A percentile compares a stretch with the other conserved stretches of the same genome.
Evolutionary conservation across 1,139 yeast species (phyloP).

Genomic region (Spathaspora sp.): DNA sequence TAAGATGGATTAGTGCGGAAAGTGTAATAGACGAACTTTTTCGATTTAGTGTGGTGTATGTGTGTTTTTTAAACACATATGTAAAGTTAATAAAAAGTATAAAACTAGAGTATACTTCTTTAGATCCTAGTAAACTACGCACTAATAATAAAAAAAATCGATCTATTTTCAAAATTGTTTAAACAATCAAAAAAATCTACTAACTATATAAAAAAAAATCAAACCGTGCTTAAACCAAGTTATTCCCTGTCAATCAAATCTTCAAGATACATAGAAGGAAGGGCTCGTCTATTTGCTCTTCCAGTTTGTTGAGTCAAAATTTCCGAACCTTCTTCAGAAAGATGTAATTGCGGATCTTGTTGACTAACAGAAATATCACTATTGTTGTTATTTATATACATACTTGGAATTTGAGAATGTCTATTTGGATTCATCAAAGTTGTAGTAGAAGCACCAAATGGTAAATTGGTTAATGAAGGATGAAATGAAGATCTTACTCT

Average conservation of each 20-base stretch:
- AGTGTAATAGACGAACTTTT: too few species aligned
- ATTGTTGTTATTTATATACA: constrained; percentile 37
- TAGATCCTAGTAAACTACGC: not conserved
- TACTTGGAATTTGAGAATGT: constrained; percentile 36
- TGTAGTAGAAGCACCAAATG: constrained; percentile 26
- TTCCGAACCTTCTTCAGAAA: not conserved
- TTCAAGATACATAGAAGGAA: constrained; percentile 60
- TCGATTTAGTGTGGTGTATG: not conserved
- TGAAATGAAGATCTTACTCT: constrained; percentile 26
- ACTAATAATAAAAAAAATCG: not conserved
- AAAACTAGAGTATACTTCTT: too few species aligned
- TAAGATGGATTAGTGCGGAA: not conserved
- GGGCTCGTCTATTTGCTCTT: constrained; percentile 29
- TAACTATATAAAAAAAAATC: not conserved
- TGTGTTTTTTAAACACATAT: not conserved
- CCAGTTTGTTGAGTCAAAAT: constrained; percentile 12
- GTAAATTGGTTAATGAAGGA: constrained; percentile 22
- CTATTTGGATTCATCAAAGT: constrained; percentile 28
- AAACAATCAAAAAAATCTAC: not conserved
- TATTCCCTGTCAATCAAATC: constrained; percentile 46
- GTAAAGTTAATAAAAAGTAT: too few species aligned
- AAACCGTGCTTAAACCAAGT: not conserved
- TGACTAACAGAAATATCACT: constrained; percentile 33
- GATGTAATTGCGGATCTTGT: constrained; percentile 6
- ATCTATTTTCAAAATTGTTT: not conserved